A percentile compares a stretch with the other conserved stretches of the same genome.
phyloP scores from a whole-genome alignment of 305 asterid genomes.

The Fraxinus xanthoxyloides region DNA sequence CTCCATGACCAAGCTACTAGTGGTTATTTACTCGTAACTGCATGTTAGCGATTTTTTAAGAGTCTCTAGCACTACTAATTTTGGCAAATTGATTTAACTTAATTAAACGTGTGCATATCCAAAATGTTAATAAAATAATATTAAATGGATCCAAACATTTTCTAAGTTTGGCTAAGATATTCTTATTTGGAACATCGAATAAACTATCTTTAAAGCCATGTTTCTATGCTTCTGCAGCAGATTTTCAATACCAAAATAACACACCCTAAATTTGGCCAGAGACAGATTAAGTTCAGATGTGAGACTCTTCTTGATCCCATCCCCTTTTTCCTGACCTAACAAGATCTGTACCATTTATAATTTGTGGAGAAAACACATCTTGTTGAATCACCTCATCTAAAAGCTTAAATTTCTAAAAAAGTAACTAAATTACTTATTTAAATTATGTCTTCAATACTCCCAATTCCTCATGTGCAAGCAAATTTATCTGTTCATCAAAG shows the following conservation, averaged over 20 bases:
- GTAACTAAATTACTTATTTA: neutral
- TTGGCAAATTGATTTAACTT: neutral
- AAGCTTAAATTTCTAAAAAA: neutral
- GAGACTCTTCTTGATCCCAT: neutral
- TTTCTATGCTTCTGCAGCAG: neutral
- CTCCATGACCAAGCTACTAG: neutral
- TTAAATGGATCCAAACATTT: neutral
- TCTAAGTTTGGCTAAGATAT: neutral
- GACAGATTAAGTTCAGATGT: neutral
- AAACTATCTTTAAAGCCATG: neutral
- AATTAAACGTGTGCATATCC: neutral
- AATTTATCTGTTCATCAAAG: neutral
- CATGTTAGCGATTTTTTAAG: neutral
- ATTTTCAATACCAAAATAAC: neutral
- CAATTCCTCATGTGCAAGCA: neutral
- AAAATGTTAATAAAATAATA: neutral
- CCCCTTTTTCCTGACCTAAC: neutral
- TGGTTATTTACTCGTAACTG: neutral
- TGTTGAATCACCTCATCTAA: neutral
- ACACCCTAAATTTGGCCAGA: neutral
- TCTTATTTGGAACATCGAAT: neutral
- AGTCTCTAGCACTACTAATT: neutral
- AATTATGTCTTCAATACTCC: neutral
- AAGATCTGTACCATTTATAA: neutral
- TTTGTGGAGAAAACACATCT: neutral